Evolutionary conservation across 2,329 filamentous ascomycete species (phyloP).

Genomic region (Onygenales sp.): DNA sequence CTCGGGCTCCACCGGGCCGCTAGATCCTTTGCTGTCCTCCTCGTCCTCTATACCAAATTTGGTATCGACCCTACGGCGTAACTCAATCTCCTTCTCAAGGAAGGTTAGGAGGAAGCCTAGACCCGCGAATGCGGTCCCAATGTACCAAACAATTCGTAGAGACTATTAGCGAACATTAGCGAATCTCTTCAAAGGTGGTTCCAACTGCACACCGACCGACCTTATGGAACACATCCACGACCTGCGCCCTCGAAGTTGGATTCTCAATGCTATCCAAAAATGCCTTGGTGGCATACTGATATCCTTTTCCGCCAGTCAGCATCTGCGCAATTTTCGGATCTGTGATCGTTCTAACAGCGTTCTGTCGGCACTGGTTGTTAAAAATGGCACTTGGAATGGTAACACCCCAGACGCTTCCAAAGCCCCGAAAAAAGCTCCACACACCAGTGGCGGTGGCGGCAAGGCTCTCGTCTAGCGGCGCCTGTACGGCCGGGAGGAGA

Average conservation of each 20-base stretch:
- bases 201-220: neutral
- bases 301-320: constrained; percentile 2
- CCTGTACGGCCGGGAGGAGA: constrained; percentile 37
- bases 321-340: neutral
- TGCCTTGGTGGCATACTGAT: neutral
- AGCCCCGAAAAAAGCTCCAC: constrained; percentile 22
- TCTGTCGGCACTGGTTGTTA: constrained; percentile 16
- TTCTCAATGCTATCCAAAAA: neutral
- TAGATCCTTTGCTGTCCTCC: no score
- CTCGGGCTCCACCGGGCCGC: no score
- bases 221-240: constrained; percentile 24
- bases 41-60: constrained; percentile 25
- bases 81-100: constrained; percentile 26
- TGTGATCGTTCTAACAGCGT: constrained; percentile 5
- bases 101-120: constrained; percentile 26
- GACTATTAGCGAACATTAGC: neutral
- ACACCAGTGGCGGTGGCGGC: constrained; percentile 18
- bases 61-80: constrained; percentile 30
- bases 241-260: constrained; percentile 10
- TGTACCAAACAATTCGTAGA: constrained; percentile 27
- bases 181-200: no score
- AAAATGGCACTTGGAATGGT: constrained; percentile 23
- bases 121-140: constrained; percentile 23
- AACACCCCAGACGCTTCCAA: constrained; percentile 25
- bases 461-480: constrained; percentile 21